A percentile compares a stretch with the other conserved stretches of the same genome.
phyloP scores from a whole-genome alignment of 495 filamentous ascomycete species.

The Xylaria palmicola region DNA sequence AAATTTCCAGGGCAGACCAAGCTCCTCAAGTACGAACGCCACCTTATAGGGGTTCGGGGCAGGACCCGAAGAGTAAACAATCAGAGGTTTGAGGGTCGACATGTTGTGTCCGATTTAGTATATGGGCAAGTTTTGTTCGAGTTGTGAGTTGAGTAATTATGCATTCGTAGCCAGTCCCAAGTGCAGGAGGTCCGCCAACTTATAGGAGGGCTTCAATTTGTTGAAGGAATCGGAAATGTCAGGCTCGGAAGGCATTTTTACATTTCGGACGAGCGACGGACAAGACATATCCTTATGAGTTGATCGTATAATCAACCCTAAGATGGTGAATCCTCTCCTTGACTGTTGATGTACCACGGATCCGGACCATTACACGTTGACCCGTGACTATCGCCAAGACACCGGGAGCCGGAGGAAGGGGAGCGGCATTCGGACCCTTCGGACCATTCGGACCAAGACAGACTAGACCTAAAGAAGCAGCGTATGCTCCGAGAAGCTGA shows the following conservation, averaged over 20 bases:
- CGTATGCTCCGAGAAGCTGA: not conserved
- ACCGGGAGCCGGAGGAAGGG: not conserved
- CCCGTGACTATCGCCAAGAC: constrained; percentile 3
- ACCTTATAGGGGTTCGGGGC: constrained; percentile 47
- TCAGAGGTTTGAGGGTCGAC: not conserved
- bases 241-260: too few relatives aligned
- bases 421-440: not conserved
- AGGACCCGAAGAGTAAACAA: not conserved
- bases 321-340: not conserved
- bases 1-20: constrained; percentile 55
- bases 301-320: constrained; percentile 1
- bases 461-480: constrained; percentile 3
- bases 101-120: not conserved
- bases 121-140: not conserved
- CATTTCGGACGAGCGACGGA: too few relatives aligned
- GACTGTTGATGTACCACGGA: not conserved
- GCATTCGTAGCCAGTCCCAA: too few relatives aligned
- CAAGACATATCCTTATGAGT: not conserved
- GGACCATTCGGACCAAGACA: constrained; percentile 8
- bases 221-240: too few relatives aligned
- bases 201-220: too few relatives aligned
- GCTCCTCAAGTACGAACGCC: constrained; percentile 61
- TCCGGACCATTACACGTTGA: not conserved
- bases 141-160: too few relatives aligned
- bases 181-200: too few relatives aligned